phyloP scores from a whole-genome alignment of 108 stramenopile species.

The Cyclotella cryptica region DNA sequence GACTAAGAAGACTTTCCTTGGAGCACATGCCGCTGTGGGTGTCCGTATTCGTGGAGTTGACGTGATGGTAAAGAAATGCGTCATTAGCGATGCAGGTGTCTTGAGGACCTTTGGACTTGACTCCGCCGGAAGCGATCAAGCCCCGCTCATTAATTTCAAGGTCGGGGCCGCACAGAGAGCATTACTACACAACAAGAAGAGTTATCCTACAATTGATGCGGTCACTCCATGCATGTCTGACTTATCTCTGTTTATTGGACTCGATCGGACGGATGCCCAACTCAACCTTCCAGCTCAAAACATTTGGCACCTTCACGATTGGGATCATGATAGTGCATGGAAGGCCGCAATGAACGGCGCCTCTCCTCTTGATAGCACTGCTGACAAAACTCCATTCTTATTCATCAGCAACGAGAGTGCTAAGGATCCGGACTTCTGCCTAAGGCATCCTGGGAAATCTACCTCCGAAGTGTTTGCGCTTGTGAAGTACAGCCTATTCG shows the following conservation, averaged over 20 bases:
- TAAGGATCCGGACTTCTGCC: conserved; percentile 48
- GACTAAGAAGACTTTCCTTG: conserved; percentile 21
- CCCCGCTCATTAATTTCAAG: conserved; percentile 17
- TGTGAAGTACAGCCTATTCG: conserved; percentile 44
- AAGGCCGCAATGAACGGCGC: conserved; percentile 19
- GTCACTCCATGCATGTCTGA: conserved; percentile 25
- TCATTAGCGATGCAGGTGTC: conserved; percentile 38
- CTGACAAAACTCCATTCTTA: conserved; percentile 53
- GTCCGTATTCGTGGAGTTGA: conserved; percentile 37
- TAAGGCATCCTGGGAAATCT: conserved; percentile 32
- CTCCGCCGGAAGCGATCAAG: not conserved
- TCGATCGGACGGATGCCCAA: conserved; percentile 22
- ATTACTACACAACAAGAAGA: conserved; percentile 14
- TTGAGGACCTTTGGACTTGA: conserved; percentile 29
- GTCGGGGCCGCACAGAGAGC: conserved; percentile 23
- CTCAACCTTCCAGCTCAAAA: conserved; percentile 45
- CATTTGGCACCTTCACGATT: conserved; percentile 44
- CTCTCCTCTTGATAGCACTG: conserved; percentile 14
- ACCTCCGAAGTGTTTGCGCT: conserved; percentile 53
- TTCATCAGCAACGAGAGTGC: conserved; percentile 59
- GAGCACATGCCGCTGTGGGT: conserved; percentile 17
- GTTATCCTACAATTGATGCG: not conserved
- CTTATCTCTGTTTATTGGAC: conserved; percentile 35
- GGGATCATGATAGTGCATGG: conserved; percentile 45
- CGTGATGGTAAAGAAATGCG: conserved; percentile 26